phyloP scores from a whole-genome alignment of 495 filamentous ascomycete species.

The Schizothecium vesticola region DNA sequence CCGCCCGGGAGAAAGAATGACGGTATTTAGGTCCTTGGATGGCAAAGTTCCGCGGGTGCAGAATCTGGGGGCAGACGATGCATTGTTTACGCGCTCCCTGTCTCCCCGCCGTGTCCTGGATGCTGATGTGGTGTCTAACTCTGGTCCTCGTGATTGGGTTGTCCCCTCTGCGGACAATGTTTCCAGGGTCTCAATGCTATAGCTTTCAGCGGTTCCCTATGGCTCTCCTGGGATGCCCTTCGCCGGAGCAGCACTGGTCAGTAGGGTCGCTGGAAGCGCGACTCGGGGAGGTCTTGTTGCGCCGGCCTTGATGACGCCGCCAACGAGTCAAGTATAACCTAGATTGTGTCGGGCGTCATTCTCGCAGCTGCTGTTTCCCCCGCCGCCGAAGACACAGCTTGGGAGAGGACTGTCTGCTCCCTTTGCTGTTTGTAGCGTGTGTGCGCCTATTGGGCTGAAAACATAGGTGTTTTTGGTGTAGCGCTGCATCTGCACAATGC shows the following conservation, averaged over 20 bases:
- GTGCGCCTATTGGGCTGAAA: neutral
- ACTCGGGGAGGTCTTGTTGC: conserved; percentile 1
- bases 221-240: conserved; percentile 2
- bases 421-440: neutral
- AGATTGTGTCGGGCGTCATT: neutral
- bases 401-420: no score
- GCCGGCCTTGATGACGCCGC: neutral
- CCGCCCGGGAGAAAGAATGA: neutral
- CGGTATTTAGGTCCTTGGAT: neutral
- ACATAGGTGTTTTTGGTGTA: conserved; percentile 8
- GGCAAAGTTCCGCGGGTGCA: neutral
- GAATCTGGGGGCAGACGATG: neutral
- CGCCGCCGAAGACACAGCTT: neutral
- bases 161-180: conserved; percentile 1
- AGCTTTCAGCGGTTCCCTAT: neutral
- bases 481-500: conserved; percentile 10
- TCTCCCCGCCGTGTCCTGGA: neutral
- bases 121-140: neutral
- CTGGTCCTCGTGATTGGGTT: conserved; percentile 9
- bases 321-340: conserved; percentile 3
- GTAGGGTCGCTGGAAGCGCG: conserved; percentile 12
- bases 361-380: neutral
- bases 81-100: neutral
- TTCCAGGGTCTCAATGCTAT: neutral
- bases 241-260: conserved; percentile 15